These are phyloP conservation scores for Dactylellina leptospora DNA, from an alignment of 2,329 filamentous ascomycete genomes.

Conservation along the genomic window DNA sequence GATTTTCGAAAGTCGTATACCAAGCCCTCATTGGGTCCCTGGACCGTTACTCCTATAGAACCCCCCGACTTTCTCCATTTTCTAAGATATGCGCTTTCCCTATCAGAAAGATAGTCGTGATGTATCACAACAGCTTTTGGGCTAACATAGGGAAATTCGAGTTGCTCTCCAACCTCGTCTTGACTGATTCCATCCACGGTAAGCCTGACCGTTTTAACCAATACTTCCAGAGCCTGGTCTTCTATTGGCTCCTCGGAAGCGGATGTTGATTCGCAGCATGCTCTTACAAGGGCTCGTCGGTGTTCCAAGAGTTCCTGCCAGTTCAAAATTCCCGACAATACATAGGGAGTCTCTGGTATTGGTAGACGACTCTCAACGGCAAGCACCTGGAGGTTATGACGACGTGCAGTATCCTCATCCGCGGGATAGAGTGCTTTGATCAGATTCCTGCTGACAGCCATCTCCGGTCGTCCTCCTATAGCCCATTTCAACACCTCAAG, in stretches of 20 bases:
- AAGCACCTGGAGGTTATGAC: conserved; percentile 39
- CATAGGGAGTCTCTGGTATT: conserved; percentile 27
- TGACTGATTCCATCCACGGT: conserved; percentile 17
- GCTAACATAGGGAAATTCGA: conserved; percentile 35
- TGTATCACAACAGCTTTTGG: conserved; percentile 11
- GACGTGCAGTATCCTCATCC: neutral
- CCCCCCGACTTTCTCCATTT: conserved; percentile 38
- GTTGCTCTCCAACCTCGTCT: conserved; percentile 2
- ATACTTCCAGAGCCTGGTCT: neutral
- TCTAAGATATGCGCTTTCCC: conserved; percentile 26
- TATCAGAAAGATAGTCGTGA: conserved; percentile 9
- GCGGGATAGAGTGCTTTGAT: conserved; percentile 17
- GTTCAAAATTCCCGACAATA: conserved; percentile 32
- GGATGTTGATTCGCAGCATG: conserved; percentile 9
- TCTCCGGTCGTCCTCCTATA: conserved; percentile 34
- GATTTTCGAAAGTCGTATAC: conserved; percentile 43
- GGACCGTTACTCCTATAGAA: conserved; percentile 26
- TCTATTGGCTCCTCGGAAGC: neutral
- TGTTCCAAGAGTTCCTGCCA: conserved; percentile 38
- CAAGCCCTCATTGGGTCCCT: conserved; percentile 23
- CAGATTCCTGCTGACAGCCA: conserved; percentile 29
- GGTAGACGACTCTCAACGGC: conserved; percentile 43
- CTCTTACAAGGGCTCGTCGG: conserved; percentile 9
- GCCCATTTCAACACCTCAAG: conserved; percentile 44
- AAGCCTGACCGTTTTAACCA: conserved; percentile 26